Conservation (phyloP, 2,329 filamentous ascomycete species). For the Cadophora malorum region DNA sequence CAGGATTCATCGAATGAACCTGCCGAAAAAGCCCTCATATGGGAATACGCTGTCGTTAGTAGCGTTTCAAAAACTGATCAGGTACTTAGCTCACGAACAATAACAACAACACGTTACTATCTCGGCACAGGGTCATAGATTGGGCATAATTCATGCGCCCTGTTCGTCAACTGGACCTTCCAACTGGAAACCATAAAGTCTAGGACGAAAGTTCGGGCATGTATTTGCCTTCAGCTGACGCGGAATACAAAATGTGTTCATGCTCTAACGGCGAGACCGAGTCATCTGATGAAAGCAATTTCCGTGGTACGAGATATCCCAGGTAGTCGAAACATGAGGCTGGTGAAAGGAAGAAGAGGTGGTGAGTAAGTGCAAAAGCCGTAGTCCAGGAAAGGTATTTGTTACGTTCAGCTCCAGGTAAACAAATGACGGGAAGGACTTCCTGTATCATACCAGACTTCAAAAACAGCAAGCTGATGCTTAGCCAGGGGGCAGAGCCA, state of each 20-base stretch:
- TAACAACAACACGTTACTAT: neutral
- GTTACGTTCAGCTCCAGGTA: neutral
- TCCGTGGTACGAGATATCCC: conserved; percentile 1
- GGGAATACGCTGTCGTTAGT: conserved; percentile 5
- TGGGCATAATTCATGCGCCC: conserved; percentile 24
- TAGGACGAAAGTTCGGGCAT: neutral
- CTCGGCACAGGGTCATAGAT: neutral
- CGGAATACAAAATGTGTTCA: neutral
- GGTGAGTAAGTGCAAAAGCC: neutral
- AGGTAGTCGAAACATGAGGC: neutral
- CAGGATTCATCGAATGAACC: conserved; percentile 15
- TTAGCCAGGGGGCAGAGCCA: neutral
- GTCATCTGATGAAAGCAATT: neutral
- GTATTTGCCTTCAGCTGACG: conserved; percentile 13
- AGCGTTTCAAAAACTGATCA: conserved; percentile 3
- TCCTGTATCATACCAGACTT: neutral
- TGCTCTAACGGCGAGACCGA: neutral
- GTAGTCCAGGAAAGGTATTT: neutral
- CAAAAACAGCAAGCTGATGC: neutral
- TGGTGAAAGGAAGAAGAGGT: neutral
- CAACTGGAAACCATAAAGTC: neutral
- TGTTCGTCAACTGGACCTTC: neutral
- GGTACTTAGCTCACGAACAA: neutral
- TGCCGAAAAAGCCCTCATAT: neutral
- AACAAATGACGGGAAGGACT: neutral